A percentile compares a stretch with the other conserved stretches of the same genome.
Conservation (phyloP, 768 basidiomycete species). For the Tulasnella calospora region DNA sequence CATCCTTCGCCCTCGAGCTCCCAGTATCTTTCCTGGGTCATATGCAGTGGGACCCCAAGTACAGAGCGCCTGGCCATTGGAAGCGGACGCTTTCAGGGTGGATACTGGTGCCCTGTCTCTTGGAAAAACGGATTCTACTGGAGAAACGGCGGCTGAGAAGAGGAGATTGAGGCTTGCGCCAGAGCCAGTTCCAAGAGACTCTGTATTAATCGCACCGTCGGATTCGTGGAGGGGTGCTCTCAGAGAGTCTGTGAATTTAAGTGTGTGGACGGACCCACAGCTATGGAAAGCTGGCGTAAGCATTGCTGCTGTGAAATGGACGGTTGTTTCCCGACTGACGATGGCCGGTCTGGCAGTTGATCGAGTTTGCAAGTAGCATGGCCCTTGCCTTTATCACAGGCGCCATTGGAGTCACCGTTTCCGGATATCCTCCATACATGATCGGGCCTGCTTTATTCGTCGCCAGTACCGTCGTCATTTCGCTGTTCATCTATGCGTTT, state of each 20-base stretch:
- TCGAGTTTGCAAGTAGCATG: constrained; percentile 2
- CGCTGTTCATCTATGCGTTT: constrained; percentile 17
- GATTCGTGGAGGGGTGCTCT: constrained; percentile 14
- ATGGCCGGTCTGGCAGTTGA: neutral
- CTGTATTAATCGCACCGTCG: constrained; percentile 11
- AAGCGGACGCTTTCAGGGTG: neutral
- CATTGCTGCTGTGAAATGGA: neutral
- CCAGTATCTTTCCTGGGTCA: constrained; percentile 12
- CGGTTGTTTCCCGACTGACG: neutral
- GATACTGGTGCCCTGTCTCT: neutral
- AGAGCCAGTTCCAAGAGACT: constrained; percentile 14
- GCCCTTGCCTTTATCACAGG: constrained; percentile 5
- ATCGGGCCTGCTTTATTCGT: constrained; percentile 15
- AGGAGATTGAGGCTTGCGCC: neutral
- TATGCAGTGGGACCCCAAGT: neutral
- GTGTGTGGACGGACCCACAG: constrained; percentile 14
- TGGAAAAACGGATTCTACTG: neutral
- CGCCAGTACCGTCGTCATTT: constrained; percentile 5
- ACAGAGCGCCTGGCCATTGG: neutral
- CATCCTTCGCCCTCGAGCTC: neutral
- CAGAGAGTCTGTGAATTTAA: neutral
- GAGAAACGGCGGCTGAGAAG: neutral
- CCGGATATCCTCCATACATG: constrained; percentile 1
- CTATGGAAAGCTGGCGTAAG: constrained; percentile 19
- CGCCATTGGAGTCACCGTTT: constrained; percentile 16